Evolutionary conservation across 805 yeast species (phyloP).

Genomic region (Komagataella ulmi): DNA sequence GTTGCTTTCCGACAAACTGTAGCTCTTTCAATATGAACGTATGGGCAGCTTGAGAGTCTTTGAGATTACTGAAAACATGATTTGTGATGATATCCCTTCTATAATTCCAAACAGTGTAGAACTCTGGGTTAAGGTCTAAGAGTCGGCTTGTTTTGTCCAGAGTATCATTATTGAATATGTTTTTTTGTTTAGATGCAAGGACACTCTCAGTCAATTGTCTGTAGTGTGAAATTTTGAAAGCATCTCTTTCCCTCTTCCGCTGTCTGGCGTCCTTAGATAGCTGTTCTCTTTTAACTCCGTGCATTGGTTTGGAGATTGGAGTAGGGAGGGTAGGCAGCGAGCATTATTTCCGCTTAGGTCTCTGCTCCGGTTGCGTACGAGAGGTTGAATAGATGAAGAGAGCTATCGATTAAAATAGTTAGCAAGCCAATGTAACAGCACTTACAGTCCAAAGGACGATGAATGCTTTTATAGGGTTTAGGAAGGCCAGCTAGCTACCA

Average conservation of each 20-base stretch:
- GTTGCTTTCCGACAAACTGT: conserved; percentile 37
- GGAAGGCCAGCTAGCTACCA: too few species aligned
- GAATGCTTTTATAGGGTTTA: too few species aligned
- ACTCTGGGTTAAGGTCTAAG: conserved; percentile 66
- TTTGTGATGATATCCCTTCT: conserved; percentile 55
- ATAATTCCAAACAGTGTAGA: conserved; percentile 82
- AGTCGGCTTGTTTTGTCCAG: conserved; percentile 37
- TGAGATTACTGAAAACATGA: conserved; percentile 12
- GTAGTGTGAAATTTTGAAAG: conserved; percentile 44
- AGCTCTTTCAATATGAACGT: conserved; percentile 40
- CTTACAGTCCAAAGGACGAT: too few species aligned
- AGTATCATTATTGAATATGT: conserved; percentile 6
- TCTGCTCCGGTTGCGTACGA: neutral
- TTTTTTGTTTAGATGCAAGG: conserved; percentile 12
- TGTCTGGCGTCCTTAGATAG: conserved; percentile 41
- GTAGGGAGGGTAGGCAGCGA: neutral
- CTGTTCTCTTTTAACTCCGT: conserved; percentile 53
- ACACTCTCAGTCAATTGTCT: conserved; percentile 28
- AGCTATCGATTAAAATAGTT: too few species aligned
- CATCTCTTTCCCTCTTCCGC: conserved; percentile 44
- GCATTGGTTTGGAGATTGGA: conserved; percentile 22
- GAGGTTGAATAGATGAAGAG: too few species aligned
- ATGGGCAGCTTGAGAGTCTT: conserved; percentile 8
- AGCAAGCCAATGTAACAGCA: neutral
- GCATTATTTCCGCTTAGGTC: neutral